Conservation (phyloP, 2,329 filamentous ascomycete genomes). For the Aureobasidium sp. region DNA sequence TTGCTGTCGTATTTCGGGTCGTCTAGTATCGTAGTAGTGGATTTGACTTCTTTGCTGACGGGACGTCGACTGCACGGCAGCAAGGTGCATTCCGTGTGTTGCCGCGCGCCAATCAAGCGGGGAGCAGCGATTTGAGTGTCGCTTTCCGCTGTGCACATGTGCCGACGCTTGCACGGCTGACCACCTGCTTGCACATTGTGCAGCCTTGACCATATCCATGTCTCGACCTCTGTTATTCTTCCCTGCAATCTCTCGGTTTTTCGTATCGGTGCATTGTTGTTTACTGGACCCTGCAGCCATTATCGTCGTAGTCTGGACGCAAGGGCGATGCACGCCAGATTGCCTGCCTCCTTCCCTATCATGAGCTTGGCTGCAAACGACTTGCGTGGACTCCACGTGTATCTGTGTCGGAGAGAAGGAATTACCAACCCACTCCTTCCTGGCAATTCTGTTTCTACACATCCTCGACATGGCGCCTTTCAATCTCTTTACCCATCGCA, state of each 20-base stretch:
- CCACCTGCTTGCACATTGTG: background rate
- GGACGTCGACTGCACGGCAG: background rate
- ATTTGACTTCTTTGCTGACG: background rate
- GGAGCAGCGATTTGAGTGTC: background rate
- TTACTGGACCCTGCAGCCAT: conserved; percentile 1
- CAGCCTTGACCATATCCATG: background rate
- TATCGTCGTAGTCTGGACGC: background rate
- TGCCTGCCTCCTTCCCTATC: conserved; percentile 1
- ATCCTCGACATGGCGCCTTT: conserved; percentile 9
- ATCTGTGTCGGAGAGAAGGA: conserved; percentile 5
- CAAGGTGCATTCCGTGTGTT: background rate
- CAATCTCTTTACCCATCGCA: conserved; percentile 3
- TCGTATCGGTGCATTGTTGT: background rate
- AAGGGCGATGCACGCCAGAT: conserved; percentile 11
- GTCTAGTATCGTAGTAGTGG: background rate
- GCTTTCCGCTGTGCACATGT: background rate
- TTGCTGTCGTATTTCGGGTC: background rate
- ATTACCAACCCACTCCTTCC: conserved; percentile 2
- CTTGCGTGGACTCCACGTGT: conserved; percentile 9
- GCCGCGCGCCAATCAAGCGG: conserved; percentile 1
- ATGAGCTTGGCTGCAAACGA: conserved; percentile 11
- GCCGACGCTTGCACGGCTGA: background rate
- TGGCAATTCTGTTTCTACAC: background rate
- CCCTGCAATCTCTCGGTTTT: background rate
- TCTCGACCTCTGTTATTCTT: background rate